Evolutionary conservation across 495 filamentous ascomycete species (phyloP), one percentile per base, ranked within the genome.

Genomic region (Penicillium cinerascens): DNA sequence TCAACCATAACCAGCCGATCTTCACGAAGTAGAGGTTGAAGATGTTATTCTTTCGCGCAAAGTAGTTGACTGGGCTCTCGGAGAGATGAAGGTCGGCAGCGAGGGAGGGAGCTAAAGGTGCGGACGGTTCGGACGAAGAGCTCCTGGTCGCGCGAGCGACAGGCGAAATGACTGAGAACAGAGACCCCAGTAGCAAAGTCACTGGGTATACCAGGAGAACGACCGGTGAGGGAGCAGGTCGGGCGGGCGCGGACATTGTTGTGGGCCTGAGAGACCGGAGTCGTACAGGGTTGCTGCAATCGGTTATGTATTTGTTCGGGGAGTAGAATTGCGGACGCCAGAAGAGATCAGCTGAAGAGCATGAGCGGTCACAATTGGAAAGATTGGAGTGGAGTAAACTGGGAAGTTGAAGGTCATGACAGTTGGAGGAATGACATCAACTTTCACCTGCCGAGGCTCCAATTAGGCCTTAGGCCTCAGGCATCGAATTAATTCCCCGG

Each of bases 1-100:
- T 89, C 18, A 87, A 82, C 93, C 93, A 98, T 27, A 86, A 76
- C 93, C 93, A 98, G 43, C 91, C 93, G 42, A 87, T 78, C 75
- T 98, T 98, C 56, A 98, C 93, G 55, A 98, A 97, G 55, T 88
- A 78, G 41, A 84, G 53, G 67, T 98, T 98, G 78, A 96, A 85
- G 52, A 97, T 49, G 73, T 98, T 98, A 59, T 82, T 74, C 64
- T 97, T 98, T 37, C 85, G 83, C 35, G 91, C 92, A 69, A 97
- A 98, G 78, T 96, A 97, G 60, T 85, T 87, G 39, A 89, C 67
- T 0, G 74, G 65, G 39, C 36, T 58, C 37, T 60, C 52, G 27
- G 63, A 52, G 38, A 65, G 47, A 49, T 71, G 58, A 8, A 73
- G 49, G 48, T 73, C 68, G 22, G 66, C 47, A 11, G 87, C 82